These are phyloP conservation scores for Fusarium incarnatum DNA, from an alignment of 2,329 filamentous ascomycete genomes.

Conservation along the genomic window DNA sequence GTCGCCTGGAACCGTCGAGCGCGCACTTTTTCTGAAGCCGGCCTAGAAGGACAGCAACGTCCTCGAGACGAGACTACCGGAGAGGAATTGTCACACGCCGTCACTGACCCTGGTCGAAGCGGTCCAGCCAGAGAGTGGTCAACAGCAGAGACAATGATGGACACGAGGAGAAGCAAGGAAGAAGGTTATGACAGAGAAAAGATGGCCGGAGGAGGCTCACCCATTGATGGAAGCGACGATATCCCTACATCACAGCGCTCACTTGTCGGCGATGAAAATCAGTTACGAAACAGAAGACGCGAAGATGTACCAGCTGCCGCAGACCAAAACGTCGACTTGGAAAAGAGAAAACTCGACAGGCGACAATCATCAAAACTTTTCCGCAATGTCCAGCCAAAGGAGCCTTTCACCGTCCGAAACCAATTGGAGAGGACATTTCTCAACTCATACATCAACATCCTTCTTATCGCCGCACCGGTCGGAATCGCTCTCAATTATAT, in stretches of 20 bases:
- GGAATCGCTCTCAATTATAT: slow-evolving; percentile 82
- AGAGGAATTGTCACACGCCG: slow-evolving; percentile 51
- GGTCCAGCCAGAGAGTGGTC: slow-evolving; percentile 43
- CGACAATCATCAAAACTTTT: slow-evolving; percentile 58
- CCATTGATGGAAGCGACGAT: slow-evolving; percentile 37
- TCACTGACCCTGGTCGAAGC: slow-evolving; percentile 49
- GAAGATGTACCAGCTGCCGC: slow-evolving; percentile 34
- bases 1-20: slow-evolving; percentile 51
- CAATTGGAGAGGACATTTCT: slow-evolving; percentile 81
- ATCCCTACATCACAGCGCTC: slow-evolving; percentile 36
- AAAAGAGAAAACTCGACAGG: slow-evolving; percentile 51
- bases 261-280: slow-evolving; percentile 34
- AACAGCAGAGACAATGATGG: slow-evolving; percentile 42
- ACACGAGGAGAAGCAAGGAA: slow-evolving; percentile 26
- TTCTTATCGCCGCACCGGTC: slow-evolving; percentile 81
- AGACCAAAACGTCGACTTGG: slow-evolving; percentile 32
- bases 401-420: slow-evolving; percentile 69
- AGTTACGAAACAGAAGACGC: slow-evolving; percentile 50
- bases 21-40: slow-evolving; percentile 46
- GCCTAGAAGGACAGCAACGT: slow-evolving; percentile 49
- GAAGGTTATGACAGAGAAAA: slow-evolving; percentile 30
- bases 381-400: slow-evolving; percentile 61
- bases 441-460: slow-evolving; percentile 86
- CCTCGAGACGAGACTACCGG: slow-evolving; percentile 39
- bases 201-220: slow-evolving; percentile 19